Evolutionary conservation across 2,329 filamentous ascomycete species (phyloP), one percentile per base, ranked within the genome.

Genomic region (Alternaria hordeiaustralica): DNA sequence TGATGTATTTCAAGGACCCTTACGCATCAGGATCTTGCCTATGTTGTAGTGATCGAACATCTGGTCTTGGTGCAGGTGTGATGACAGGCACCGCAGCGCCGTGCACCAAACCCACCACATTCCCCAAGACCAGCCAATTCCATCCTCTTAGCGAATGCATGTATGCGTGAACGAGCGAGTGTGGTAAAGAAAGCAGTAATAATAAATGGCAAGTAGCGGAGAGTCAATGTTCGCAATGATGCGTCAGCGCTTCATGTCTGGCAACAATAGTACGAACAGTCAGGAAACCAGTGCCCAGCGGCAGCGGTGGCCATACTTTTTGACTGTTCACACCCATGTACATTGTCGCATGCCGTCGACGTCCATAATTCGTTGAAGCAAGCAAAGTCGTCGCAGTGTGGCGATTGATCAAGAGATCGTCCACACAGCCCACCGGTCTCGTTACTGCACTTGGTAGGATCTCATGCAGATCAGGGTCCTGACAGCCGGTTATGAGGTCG

Each of bases 21-120:
- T 71, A 79, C 77, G 75, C 69, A 73, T 79, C 71, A 30, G 72
- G 73, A 58, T 67, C 65, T 36, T 77, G 67, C 56, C 74, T 73
- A 30, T 65, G 55, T 13, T 61, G 47, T 43, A 71, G 41, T 20
- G 55, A 60, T 61, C 67, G 61, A 60, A 60, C 21, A 55, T 55
- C 53, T 18, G 43, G 30, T 20, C 53, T 66, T 23, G 78, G 77
- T 45, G 73, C 76, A 15, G 72, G 71, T 43, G 77, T 78, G 53
- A 78, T 73, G 23, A 58, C 61, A 30, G 76, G 71, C 36, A 65
- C 57, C 6, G 54, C 67, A 21, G 54, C 68, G n/a, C 58, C 45
- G 58, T 64, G 41, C 55, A 63, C 71, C 45, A 64, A 45, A 45
- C 60, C 60, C 50, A 68, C 53, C 47, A 63, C 58, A 55, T 59